Evolutionary conservation across 306 rosid species (phyloP).

Genomic region (Clitoria ternatea): DNA sequence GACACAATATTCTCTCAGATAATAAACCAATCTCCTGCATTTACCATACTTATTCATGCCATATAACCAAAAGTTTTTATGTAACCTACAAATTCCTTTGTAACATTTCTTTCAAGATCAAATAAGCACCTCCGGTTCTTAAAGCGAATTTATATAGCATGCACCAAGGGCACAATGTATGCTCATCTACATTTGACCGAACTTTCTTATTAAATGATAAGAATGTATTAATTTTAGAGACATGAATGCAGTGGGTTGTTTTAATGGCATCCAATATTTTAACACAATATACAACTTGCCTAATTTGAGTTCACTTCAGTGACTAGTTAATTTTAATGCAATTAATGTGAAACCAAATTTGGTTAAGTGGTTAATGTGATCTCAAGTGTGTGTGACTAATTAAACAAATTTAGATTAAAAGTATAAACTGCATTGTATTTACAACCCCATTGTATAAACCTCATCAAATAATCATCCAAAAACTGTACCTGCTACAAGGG

Average conservation of each 20-base stretch:
- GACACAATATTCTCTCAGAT: conserved; percentile 5
- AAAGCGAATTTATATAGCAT: neutral
- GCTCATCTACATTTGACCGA: neutral
- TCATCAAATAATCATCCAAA: conserved; percentile 2
- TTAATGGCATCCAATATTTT: neutral
- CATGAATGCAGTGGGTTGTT: neutral
- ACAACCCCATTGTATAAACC: neutral
- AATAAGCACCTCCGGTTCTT: conserved; percentile 9
- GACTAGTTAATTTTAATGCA: neutral
- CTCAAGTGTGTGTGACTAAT: neutral
- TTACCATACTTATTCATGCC: neutral
- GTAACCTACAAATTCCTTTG: neutral
- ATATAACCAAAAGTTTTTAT: neutral
- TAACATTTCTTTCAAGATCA: conserved; percentile 9
- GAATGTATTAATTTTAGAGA: neutral
- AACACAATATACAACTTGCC: neutral
- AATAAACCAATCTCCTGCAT: conserved; percentile 3
- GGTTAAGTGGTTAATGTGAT: neutral
- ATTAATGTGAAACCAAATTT: neutral
- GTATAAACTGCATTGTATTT: neutral
- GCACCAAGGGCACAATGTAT: neutral
- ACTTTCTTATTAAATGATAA: neutral
- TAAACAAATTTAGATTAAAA: conserved; percentile 3
- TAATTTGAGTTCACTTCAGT: neutral
- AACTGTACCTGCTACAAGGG: conserved; percentile 78